Base-by-base conservation (phyloP, 2,329 filamentous ascomycete genomes). In the Zopfia rhizophila region DNA sequence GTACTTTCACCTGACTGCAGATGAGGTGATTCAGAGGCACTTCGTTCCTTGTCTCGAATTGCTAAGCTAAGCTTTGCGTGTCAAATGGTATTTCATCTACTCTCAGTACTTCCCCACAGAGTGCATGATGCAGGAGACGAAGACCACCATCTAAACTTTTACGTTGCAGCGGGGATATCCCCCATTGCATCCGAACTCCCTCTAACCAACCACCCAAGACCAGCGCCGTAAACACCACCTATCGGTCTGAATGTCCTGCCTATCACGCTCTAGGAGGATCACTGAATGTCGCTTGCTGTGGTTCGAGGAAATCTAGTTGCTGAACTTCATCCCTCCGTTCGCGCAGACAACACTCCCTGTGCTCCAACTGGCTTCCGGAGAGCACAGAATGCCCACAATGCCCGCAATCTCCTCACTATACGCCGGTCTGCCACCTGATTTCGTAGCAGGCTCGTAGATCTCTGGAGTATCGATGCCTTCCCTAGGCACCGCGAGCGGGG, bases 141-240 rank as follows among this genome's bases (percentile, higher is more conserved):
- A n/a, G n/a, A n/a, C n/a, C n/a, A n/a, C n/a, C n/a, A n/a, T n/a
- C n/a, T n/a, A n/a, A n/a, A n/a, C n/a, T n/a, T n/a, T n/a, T n/a
- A n/a, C n/a, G n/a, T n/a, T n/a, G n/a, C n/a, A n/a, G n/a, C n/a
- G n/a, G n/a, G n/a, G n/a, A n/a, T n/a, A n/a, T n/a, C n/a, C n/a
- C n/a, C n/a, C n/a, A n/a, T n/a, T 63, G 22, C 54, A 47, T 52
- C 60, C 53, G n/a, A 33, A 60, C 31, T 43, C 43, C 25, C 64
- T 68, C 70, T 65, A 72, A 58, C 57, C 58, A 22, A 51, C 53
- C 33, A 52, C 57, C 21, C 33, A 69, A 97, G 94, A 97, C 74
- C 96, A 99, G 78, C 94, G 92, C 77, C 87, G 84, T 81, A 97
- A 95, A n/a, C n/a, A n/a, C n/a, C n/a, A n/a, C n/a, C n/a, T n/a